Evolutionary conservation across 257 asterid species (phyloP), one percentile per base, ranked within the genome.

Genomic region (Leonotis leonurus): DNA sequence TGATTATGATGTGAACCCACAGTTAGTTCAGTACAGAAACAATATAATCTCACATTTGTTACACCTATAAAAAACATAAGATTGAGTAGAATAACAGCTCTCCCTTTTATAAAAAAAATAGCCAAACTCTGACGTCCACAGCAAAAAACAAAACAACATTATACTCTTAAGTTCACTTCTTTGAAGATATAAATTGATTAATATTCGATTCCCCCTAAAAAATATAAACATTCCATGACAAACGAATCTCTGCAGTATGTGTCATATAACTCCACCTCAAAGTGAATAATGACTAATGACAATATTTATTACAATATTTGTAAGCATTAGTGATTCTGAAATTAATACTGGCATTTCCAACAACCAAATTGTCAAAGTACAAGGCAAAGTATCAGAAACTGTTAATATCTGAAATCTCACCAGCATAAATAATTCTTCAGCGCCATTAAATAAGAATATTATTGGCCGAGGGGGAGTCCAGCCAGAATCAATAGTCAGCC

Each of bases 401-500:
- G 62, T 71, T 55, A 58, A 50, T 8, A 61, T 36, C 41, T 62
- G 67, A 70, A 56, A 36, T 68, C 90, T 81, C 81, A 93, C 97
- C 96, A 87, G 88, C 95, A 93, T 75, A 87, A 83, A 93, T 46
- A 93, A 78, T 73, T 93, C 99, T 81, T 93, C 99, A 65, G 97
- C 99, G 59, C 99, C 99, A 75, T 93, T 93, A 78, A 93, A 93
- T 69, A 93, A 78, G 83, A 93, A 85, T 66, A 93, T 83, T 68
- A 93, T 64, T 50, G 99, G 99, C 56, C 80, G 83, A 62, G 91
- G 97, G 68, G 96, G 97, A 56, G 79, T 62, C 99, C 99, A 93
- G 26, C 84, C 88, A 56, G 99, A 87, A 82, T 93, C 97, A 69
- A 93, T 75, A 30, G 67, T 76, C 24, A 89, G 75, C 77, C 99